A percentile compares a stretch with the other conserved stretches of the same genome.
Evolutionary conservation across 2,329 filamentous ascomycete genomes (phyloP).

Genomic region (Aureobasidium sp.): DNA sequence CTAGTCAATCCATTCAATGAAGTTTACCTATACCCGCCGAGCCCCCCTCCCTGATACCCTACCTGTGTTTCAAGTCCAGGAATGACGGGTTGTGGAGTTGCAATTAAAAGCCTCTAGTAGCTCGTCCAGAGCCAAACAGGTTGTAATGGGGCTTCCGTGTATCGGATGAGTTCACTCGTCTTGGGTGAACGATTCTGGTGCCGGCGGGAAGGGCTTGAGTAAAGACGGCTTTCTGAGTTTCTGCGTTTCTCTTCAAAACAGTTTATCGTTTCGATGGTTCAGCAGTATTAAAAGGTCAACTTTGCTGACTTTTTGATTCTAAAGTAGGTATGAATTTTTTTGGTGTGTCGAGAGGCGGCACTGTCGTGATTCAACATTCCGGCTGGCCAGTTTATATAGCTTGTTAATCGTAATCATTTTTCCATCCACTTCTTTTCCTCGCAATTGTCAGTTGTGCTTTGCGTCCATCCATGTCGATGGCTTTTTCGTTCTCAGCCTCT

Average conservation of each 20-base stretch:
- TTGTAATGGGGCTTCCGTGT: slow-evolving; percentile 27
- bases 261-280: neutral
- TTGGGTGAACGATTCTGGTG: slow-evolving; percentile 25
- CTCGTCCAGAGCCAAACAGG: slow-evolving; percentile 12
- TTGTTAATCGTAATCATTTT: neutral
- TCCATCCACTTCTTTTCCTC: neutral
- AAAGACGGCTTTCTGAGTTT: slow-evolving; percentile 29
- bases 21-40: slow-evolving; percentile 25
- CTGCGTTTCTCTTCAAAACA: neutral
- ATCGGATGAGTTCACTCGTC: slow-evolving; percentile 23
- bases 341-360: neutral
- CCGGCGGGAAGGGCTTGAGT: slow-evolving; percentile 30
- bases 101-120: slow-evolving; percentile 13
- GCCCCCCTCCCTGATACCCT: slow-evolving; percentile 29
- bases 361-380: slow-evolving; percentile 1
- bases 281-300: neutral
- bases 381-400: neutral
- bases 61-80: slow-evolving; percentile 22
- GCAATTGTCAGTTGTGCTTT: neutral
- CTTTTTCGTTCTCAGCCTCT: too few relatives aligned
- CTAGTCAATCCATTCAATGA: slow-evolving; percentile 35
- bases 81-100: slow-evolving; percentile 33
- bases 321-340: neutral
- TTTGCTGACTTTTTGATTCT: slow-evolving; percentile 6
- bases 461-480: too few relatives aligned